phyloP scores from a whole-genome alignment of 768 basidiomycete species.

The Suillus subalutaceus region DNA sequence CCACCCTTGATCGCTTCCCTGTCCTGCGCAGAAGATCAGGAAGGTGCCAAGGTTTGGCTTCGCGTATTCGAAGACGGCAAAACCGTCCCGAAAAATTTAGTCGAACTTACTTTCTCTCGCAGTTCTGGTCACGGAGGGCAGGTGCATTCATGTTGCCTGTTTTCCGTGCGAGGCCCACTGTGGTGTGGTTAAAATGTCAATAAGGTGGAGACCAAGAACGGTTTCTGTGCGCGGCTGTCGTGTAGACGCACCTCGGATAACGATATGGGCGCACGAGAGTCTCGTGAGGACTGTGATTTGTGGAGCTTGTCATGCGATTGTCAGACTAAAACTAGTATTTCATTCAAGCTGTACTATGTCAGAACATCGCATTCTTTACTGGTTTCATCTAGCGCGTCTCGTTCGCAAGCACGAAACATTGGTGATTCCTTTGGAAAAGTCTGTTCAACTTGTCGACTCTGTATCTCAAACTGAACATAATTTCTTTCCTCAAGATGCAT shows the following conservation, averaged over 20 bases:
- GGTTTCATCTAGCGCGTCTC: conserved; percentile 66
- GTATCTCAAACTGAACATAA: not conserved
- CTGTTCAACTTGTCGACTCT: conserved; percentile 10
- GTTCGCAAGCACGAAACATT: conserved; percentile 77
- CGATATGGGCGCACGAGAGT: conserved; percentile 58
- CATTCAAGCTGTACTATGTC: conserved; percentile 59
- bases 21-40: conserved; percentile 42
- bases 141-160: conserved; percentile 41
- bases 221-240: conserved; percentile 60
- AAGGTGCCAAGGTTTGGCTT: conserved; percentile 59
- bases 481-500: conserved; percentile 26
- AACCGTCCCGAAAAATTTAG: conserved; percentile 51
- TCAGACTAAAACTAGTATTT: not conserved
- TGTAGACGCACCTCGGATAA: conserved; percentile 66
- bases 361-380: conserved; percentile 70
- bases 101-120: conserved; percentile 69
- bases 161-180: not conserved
- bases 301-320: not conserved
- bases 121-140: conserved; percentile 89
- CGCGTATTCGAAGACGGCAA: conserved; percentile 43
- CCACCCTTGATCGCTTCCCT: conserved; percentile 46
- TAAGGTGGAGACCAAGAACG: conserved; percentile 88
- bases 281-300: conserved; percentile 49
- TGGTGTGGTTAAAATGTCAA: conserved; percentile 59
- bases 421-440: conserved; percentile 75